Base-by-base conservation (phyloP, 495 filamentous ascomycete species). In the Viridothelium virens region DNA sequence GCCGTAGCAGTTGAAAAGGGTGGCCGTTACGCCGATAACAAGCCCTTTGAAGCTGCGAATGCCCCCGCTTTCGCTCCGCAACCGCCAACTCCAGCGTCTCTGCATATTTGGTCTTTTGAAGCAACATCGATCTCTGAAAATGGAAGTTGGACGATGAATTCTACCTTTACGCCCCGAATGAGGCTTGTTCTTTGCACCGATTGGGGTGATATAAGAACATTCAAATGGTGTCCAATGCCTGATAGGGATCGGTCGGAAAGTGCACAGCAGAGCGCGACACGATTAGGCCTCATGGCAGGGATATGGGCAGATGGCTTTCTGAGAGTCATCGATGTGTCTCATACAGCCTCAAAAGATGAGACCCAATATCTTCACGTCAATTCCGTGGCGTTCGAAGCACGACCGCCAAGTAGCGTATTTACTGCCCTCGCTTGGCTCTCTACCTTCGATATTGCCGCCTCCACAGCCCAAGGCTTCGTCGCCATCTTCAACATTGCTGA, bases 391-490 rank as follows among this genome's bases (percentile, higher is more conserved):
- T 88, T 88, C 69, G 79, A 83, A 61, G 77, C 80, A 2, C 78
- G 73, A 56, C 74, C 81, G 5, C 73, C 72, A 14, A 68, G 76
- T 62, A 83, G 82, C 1, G 72, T 89, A 44, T 85, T 79, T 69
- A 87, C 86, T 12, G 84, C 79, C 67, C 63, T 89, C 44, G 73
- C 80, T 63, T 91, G 87, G 87, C 75, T 88, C 33, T 87, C 86
- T 3, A 74, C 78, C 10, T 84, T 77, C 56, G 78, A 84, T 59
- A 77, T 91, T 62, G 84, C 83, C n/a, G 82, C 83, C 16, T 85
- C 85, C 38, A 85, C 82, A 62, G 80, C 85, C n/a, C 83, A 84
- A 66, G 88, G 88, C 37, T 82, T 75, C 65, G 77, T 89, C 14
- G 83, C 81, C 2, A 74, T 85, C 62, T 90, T 79, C 76, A 81